Evolutionary conservation across 139 green algal species (phyloP).

Genomic region (Raphidocelis subcapitata): DNA sequence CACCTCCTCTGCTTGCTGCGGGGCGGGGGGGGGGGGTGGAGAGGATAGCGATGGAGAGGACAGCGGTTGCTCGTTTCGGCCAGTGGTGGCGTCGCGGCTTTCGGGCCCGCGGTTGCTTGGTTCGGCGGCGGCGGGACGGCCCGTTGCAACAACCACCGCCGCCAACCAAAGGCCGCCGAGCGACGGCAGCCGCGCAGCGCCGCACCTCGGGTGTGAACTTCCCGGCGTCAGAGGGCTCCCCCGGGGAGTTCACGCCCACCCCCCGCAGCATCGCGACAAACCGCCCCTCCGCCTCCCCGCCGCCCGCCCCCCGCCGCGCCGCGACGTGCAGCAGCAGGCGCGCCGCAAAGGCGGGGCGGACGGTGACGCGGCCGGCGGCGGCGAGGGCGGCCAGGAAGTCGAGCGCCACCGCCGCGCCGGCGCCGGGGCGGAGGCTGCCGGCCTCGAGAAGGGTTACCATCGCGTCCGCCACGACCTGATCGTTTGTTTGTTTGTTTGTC

Average conservation of each 20-base stretch:
- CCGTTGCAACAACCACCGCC: neutral
- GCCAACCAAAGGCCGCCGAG: no score
- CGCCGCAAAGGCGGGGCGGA: constrained; percentile 25
- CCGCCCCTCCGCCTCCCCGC: constrained; percentile 3
- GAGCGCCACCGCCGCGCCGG: constrained; percentile 23
- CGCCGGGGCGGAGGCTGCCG: constrained; percentile 3
- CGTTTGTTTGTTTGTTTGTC: no score
- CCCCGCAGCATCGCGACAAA: constrained; percentile 30
- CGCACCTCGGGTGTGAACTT: constrained; percentile 15
- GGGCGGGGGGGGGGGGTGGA: neutral
- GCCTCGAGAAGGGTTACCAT: constrained; percentile 36
- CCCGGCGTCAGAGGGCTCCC: constrained; percentile 9
- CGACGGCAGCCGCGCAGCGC: no score
- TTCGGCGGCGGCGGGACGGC: no score
- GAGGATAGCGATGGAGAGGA: neutral
- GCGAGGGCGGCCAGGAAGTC: constrained; percentile 37
- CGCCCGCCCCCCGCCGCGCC: neutral
- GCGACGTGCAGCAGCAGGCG: constrained; percentile 39
- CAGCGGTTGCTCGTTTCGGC: neutral
- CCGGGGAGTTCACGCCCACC: constrained; percentile 31
- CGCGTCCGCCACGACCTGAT: constrained; percentile 46
- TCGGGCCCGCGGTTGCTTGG: no score
- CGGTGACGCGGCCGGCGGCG: constrained; percentile 37
- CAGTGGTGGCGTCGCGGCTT: no score
- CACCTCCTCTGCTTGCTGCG: constrained; percentile 20